Evolutionary conservation across 345 rosid genomes (phyloP), one percentile per base, ranked within the genome.

Genomic region (Schrenkiella parvula): DNA sequence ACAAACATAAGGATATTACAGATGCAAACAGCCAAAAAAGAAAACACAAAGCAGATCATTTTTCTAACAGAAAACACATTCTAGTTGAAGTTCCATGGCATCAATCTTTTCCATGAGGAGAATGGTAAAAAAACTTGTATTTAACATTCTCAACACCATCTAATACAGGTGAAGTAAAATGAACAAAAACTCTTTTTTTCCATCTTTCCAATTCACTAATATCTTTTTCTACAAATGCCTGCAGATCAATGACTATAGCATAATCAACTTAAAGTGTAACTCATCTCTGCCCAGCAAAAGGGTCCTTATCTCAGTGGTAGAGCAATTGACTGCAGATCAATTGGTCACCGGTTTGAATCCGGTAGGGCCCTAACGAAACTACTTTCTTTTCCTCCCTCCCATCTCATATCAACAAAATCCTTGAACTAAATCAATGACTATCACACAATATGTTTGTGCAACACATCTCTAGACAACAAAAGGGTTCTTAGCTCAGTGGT

Each of bases 401-500:
- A 28, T 5, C 31, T n/a, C 13, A 4, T 22, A 25, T 23, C 25
- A 2, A n/a, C 56, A 51, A 25, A 25, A 25, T 48, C 34, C 58
- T 28, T 8, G 6, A 41, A 35, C 6, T 35, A 3, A 35, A n/a
- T 1, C 58, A 52, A 52, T 26, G 35, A 6, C 9, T 22, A 11
- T 23, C 12, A 5, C 31, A 46, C 9, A 9, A n/a, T n/a, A n/a
- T 57, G 0, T 18, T 0, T 5, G 51, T 15, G 15, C 7, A 12
- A 47, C 22, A 8, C 32, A 32, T 66, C 8, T 0, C 12, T 11
- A 2, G 0, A 28, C 13, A 58, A 26, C 52, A 26, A 35, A 9
- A 44, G 89, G 85, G 87, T 84, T 80, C 82, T 81, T 88, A 81
- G 89, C 88, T 90, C 88, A 85, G 91, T 84, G 85, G 89, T 86